Evolutionary conservation across 768 basidiomycete species (phyloP).

Genomic region (Phallus indusiatus): DNA sequence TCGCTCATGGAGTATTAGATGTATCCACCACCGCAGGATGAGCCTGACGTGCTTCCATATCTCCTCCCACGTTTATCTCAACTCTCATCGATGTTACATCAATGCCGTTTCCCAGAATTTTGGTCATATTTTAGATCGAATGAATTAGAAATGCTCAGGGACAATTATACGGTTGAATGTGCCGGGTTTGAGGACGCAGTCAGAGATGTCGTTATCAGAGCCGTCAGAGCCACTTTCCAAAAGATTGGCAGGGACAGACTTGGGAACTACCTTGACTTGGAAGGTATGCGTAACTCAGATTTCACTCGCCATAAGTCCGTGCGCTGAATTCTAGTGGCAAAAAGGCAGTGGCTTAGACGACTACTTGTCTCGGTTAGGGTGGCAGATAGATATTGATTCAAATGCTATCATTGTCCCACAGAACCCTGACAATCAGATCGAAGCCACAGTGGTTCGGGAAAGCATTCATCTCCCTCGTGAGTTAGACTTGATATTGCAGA

Average conservation of each 20-base stretch:
- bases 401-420: constrained; percentile 61
- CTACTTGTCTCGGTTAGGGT: constrained; percentile 58
- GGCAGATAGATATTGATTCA: constrained; percentile 46
- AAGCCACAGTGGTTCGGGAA: constrained; percentile 78
- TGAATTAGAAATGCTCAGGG: constrained; percentile 59
- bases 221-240: constrained; percentile 71
- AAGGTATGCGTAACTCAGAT: constrained; percentile 30
- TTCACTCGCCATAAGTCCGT: neutral
- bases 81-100: constrained; percentile 62
- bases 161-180: constrained; percentile 81
- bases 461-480: constrained; percentile 71
- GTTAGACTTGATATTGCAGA: constrained; percentile 21
- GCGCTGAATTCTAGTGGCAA: neutral
- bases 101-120: constrained; percentile 83
- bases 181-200: constrained; percentile 79
- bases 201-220: constrained; percentile 64
- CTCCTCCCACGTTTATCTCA: constrained; percentile 60
- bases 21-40: constrained; percentile 43
- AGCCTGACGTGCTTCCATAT: constrained; percentile 70
- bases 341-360: constrained; percentile 47
- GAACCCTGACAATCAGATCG: constrained; percentile 84
- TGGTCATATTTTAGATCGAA: constrained; percentile 70
- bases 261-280: constrained; percentile 60
- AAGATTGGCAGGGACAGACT: constrained; percentile 60
- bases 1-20: neutral